phyloP scores from a whole-genome alignment of 2,329 filamentous ascomycete species.

The Dactylonectria macrodidyma region DNA sequence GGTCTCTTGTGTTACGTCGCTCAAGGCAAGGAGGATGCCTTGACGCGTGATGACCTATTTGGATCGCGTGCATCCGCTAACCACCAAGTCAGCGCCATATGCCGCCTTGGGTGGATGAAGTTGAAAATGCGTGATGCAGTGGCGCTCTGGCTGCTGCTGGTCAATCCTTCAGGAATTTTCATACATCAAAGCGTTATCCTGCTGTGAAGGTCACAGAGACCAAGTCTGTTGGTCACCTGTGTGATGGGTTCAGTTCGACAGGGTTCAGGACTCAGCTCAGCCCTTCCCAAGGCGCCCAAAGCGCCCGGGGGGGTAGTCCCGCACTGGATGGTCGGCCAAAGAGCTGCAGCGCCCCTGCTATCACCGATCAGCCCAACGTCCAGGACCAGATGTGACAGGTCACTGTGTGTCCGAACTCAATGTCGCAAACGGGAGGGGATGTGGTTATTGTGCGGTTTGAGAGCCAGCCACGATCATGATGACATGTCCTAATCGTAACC shows the following conservation, averaged over 20 bases:
- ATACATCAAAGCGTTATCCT: slow-evolving; percentile 19
- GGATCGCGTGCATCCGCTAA: slow-evolving; percentile 24
- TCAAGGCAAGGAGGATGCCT: slow-evolving; percentile 16
- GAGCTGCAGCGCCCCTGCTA: slow-evolving; percentile 23
- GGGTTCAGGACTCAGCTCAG: slow-evolving; percentile 22
- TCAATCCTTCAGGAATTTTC: slow-evolving; percentile 20
- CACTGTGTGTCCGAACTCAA: slow-evolving; percentile 7
- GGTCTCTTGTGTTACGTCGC: slow-evolving; percentile 27
- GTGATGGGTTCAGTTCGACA: slow-evolving; percentile 11
- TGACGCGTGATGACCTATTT: slow-evolving; percentile 24
- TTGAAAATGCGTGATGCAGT: slow-evolving; percentile 14
- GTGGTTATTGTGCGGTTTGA: slow-evolving; percentile 13
- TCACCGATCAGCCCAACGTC: slow-evolving; percentile 22
- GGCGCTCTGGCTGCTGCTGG: slow-evolving; percentile 17
- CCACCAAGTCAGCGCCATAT: slow-evolving; percentile 8
- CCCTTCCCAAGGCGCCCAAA: slow-evolving; percentile 3
- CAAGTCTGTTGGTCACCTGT: slow-evolving; percentile 11
- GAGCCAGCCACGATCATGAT: slow-evolving; percentile 25
- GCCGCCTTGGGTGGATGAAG: slow-evolving; percentile 13
- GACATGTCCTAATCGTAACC: slow-evolving; percentile 35
- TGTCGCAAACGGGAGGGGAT: slow-evolving; percentile 8
- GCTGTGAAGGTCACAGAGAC: slow-evolving; percentile 19
- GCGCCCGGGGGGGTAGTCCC: neutral
- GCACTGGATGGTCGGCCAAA: slow-evolving; percentile 22
- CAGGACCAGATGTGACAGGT: slow-evolving; percentile 25